Conservation (phyloP, 495 filamentous ascomycete genomes). For the Pseudomonodictys pantanalensis region DNA sequence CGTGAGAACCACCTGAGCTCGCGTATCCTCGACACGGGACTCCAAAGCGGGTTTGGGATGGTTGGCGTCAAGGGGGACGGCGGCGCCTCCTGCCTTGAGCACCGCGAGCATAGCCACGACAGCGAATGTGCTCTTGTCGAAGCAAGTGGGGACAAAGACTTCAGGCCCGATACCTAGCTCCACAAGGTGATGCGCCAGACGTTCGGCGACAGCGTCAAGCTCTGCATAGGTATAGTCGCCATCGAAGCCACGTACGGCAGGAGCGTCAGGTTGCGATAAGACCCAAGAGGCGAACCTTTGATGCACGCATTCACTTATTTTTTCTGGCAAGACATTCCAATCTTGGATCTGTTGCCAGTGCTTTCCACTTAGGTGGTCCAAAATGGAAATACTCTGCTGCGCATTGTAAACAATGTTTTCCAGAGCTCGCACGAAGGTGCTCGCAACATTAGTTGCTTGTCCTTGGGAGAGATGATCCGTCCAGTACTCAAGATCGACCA, state of each 20-base stretch:
- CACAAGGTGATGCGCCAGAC: constrained; percentile 25
- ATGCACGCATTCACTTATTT: constrained; percentile 29
- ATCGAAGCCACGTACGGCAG: constrained; percentile 30
- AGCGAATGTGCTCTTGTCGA: constrained; percentile 50
- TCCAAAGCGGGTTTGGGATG: constrained; percentile 31
- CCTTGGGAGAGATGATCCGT: constrained; percentile 47
- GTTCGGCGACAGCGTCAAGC: constrained; percentile 18
- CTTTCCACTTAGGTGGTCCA: constrained; percentile 28
- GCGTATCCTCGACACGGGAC: constrained; percentile 24
- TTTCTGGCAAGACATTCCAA: constrained; percentile 31
- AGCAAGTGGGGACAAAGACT: constrained; percentile 53
- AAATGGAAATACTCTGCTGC: constrained; percentile 9
- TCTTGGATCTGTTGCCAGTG: constrained; percentile 23
- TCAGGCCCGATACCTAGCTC: constrained; percentile 49
- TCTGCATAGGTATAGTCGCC: constrained; percentile 29
- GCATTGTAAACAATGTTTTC: constrained; percentile 24
- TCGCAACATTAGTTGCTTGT: constrained; percentile 47
- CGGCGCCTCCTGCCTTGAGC: constrained; percentile 42
- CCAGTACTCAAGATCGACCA: constrained; percentile 50
- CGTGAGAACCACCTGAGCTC: constrained; percentile 28
- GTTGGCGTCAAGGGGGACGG: constrained; percentile 29
- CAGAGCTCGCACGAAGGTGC: constrained; percentile 37
- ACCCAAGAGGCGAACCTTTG: constrained; percentile 17
- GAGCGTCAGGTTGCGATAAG: constrained; percentile 19
- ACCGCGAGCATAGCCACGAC: constrained; percentile 44